phyloP scores from a whole-genome alignment of 306 rosid genomes.

The Hippophae gyantsensis region DNA sequence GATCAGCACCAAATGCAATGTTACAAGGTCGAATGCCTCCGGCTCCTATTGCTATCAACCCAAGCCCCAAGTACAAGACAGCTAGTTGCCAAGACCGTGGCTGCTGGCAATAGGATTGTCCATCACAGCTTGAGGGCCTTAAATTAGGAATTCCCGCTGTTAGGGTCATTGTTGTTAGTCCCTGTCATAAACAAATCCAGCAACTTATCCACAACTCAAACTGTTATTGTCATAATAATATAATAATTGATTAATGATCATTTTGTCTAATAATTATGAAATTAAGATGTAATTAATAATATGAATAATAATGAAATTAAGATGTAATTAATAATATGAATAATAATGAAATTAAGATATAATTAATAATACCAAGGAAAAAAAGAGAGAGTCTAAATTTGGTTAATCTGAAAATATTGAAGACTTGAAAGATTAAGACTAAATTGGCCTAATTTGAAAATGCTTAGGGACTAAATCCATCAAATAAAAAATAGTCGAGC shows the following conservation, averaged over 20 bases:
- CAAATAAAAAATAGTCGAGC: no score
- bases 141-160: slow-evolving; percentile 49
- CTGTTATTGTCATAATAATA: slow-evolving; percentile 67
- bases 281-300: no score
- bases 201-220: slow-evolving; percentile 84
- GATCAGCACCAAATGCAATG: slow-evolving; percentile 80
- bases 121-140: slow-evolving; percentile 44
- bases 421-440: no score
- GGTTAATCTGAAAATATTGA: no score
- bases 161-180: slow-evolving; percentile 49
- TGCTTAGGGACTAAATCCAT: no score
- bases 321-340: no score
- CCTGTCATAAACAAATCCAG: slow-evolving; percentile 29
- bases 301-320: no score
- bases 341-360: no score
- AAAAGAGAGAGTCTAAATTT: no score
- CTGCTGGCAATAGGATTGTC: slow-evolving; percentile 25
- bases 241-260: neutral
- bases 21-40: slow-evolving; percentile 87
- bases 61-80: slow-evolving; percentile 49
- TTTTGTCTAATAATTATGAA: no score
- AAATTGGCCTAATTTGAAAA: no score
- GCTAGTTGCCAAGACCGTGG: slow-evolving; percentile 58
- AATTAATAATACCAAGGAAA: no score
- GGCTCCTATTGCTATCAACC: slow-evolving; percentile 56